Percentiles rank a stretch among this genome's conserved stretches.
phyloP scores from a whole-genome alignment of 2,329 filamentous ascomycete genomes.

The Phyllosticta citrichinensis region DNA sequence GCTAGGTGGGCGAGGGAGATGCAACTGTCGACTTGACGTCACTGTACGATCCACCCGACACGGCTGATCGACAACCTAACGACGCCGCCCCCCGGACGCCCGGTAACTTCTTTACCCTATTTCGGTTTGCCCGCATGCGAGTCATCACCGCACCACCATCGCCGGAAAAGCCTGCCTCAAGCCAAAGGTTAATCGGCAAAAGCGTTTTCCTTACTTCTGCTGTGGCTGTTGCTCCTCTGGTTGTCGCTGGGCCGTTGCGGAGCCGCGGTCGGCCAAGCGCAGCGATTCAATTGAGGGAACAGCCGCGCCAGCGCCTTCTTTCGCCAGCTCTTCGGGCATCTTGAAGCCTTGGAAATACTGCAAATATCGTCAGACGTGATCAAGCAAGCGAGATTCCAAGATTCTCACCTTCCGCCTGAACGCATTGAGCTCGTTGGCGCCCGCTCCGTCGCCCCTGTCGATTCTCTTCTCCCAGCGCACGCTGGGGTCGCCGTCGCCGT shows the following conservation, averaged over 20 bases:
- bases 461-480: slow-evolving; percentile 17
- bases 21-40: background rate
- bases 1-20: background rate
- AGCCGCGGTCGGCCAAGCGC: too few species aligned
- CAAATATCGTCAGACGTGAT: background rate
- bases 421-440: slow-evolving; percentile 56
- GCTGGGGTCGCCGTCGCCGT: slow-evolving; percentile 10
- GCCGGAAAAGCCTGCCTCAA: background rate
- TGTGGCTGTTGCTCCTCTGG: background rate
- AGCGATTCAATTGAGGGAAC: background rate
- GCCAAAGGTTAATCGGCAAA: background rate
- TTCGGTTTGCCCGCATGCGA: background rate
- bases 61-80: background rate
- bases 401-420: slow-evolving; percentile 47
- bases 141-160: background rate
- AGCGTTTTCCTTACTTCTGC: background rate
- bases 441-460: slow-evolving; percentile 33
- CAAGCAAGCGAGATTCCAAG: background rate
- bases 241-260: background rate
- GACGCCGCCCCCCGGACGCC: background rate
- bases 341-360: slow-evolving; percentile 32
- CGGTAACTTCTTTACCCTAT: background rate
- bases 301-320: background rate
- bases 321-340: slow-evolving; percentile 11
- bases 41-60: background rate